Evolutionary conservation across 2,329 filamentous ascomycete species (phyloP).

Genomic region (Epichloe scottii): DNA sequence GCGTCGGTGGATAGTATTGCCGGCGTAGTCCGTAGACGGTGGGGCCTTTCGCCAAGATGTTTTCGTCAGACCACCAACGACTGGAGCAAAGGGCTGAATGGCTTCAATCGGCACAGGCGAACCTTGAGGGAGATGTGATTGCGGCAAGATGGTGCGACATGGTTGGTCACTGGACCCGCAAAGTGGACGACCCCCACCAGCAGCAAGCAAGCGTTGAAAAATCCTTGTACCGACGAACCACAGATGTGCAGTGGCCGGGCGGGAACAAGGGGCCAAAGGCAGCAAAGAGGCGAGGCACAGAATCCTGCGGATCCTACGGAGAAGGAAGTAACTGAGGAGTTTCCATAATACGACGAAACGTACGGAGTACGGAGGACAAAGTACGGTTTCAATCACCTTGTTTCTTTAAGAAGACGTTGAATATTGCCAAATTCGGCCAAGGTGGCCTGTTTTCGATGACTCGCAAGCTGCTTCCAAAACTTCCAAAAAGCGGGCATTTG

Average conservation of each 20-base stretch:
- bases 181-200: constrained; percentile 4
- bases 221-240: background rate
- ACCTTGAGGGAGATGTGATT: constrained; percentile 5
- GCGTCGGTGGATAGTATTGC: constrained; percentile 18
- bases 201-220: background rate
- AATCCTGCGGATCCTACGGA: too few species aligned
- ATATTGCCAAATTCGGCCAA: background rate
- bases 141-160: background rate
- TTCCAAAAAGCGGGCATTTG: background rate
- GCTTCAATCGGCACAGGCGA: background rate
- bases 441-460: background rate
- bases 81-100: background rate
- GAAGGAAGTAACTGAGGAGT: too few species aligned
- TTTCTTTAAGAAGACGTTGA: background rate
- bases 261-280: too few species aligned
- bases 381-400: too few species aligned
- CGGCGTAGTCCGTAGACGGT: constrained; percentile 13
- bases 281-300: too few species aligned
- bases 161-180: constrained; percentile 2
- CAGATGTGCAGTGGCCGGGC: background rate
- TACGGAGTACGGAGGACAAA: too few species aligned
- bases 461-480: background rate
- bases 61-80: background rate
- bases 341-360: background rate
- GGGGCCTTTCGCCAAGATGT: constrained; percentile 12